Percentiles rank a stretch among this genome's conserved stretches.
phyloP scores from a whole-genome alignment of 2,329 filamentous ascomycete species.

The Pleomassaria siparia region DNA sequence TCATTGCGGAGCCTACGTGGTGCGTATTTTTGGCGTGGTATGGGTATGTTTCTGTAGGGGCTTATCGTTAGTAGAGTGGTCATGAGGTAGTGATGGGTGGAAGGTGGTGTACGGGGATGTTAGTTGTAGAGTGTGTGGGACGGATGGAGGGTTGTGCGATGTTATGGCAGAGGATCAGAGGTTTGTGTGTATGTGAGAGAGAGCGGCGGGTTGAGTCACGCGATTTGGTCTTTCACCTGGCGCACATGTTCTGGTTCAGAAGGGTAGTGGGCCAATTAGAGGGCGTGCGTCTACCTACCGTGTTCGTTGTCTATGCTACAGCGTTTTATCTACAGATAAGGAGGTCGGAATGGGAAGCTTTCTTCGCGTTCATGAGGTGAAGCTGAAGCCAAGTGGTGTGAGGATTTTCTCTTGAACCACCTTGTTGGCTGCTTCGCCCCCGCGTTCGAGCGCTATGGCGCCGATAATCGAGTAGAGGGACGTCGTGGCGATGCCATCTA shows the following conservation, averaged over 20 bases:
- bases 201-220: no score
- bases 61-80: background rate
- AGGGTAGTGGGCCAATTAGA: background rate
- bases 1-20: background rate
- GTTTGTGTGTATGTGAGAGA: background rate
- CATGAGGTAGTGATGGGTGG: background rate
- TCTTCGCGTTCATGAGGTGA: slow-evolving; percentile 12
- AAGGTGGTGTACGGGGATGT: background rate
- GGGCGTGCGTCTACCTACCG: background rate
- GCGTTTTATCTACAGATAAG: background rate
- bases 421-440: slow-evolving; percentile 73
- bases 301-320: background rate
- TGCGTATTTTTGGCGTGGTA: no score
- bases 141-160: background rate
- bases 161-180: background rate
- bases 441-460: slow-evolving; percentile 84
- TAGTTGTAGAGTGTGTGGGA: no score
- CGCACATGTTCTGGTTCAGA: background rate
- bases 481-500: slow-evolving; percentile 72
- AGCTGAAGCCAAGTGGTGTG: slow-evolving; percentile 44
- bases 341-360: background rate
- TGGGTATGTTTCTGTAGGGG: no score
- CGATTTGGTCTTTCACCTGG: background rate
- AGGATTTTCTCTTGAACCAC: slow-evolving; percentile 78
- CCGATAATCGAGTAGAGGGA: slow-evolving; percentile 84